A percentile compares a stretch with the other conserved stretches of the same genome.
Evolutionary conservation across 495 filamentous ascomycete genomes (phyloP).

Genomic region (Oidiodendron maius): DNA sequence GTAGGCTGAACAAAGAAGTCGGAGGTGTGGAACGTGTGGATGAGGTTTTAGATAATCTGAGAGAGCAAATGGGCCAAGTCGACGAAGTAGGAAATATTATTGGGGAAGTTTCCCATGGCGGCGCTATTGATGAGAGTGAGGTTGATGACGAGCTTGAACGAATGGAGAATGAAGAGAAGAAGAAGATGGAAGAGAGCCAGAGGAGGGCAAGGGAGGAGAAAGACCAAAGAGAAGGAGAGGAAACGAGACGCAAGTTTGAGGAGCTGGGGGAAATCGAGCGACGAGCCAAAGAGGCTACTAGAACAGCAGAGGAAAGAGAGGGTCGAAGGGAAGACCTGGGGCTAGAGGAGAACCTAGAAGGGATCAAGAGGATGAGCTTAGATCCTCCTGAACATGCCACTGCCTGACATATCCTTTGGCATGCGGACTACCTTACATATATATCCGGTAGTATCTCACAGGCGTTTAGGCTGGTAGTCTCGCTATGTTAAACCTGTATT

Average conservation of each 20-base stretch:
- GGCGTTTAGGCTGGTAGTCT: background rate
- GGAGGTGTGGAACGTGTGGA: constrained; percentile 75
- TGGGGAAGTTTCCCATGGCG: constrained; percentile 46
- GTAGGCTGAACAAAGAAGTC: constrained; percentile 64
- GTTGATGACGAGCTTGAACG: constrained; percentile 84
- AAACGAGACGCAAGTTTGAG: constrained; percentile 26
- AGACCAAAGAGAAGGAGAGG: constrained; percentile 17
- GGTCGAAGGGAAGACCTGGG: background rate
- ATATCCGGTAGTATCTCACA: background rate
- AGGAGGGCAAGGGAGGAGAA: constrained; percentile 22
- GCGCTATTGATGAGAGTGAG: constrained; percentile 67
- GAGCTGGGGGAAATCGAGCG: constrained; percentile 34
- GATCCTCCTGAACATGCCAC: constrained; percentile 10
- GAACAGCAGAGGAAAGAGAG: background rate
- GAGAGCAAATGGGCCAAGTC: constrained; percentile 73
- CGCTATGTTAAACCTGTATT: background rate
- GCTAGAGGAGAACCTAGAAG: constrained; percentile 14
- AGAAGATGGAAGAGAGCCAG: constrained; percentile 36
- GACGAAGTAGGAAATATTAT: constrained; percentile 79
- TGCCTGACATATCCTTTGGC: constrained; percentile 1
- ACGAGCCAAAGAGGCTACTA: constrained; percentile 18
- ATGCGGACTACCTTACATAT: background rate
- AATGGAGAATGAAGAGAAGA: constrained; percentile 61
- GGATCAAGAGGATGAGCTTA: constrained; percentile 31
- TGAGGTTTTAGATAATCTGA: constrained; percentile 63